phyloP scores from a whole-genome alignment of 805 yeast species.

The Kuraishia borneana region DNA sequence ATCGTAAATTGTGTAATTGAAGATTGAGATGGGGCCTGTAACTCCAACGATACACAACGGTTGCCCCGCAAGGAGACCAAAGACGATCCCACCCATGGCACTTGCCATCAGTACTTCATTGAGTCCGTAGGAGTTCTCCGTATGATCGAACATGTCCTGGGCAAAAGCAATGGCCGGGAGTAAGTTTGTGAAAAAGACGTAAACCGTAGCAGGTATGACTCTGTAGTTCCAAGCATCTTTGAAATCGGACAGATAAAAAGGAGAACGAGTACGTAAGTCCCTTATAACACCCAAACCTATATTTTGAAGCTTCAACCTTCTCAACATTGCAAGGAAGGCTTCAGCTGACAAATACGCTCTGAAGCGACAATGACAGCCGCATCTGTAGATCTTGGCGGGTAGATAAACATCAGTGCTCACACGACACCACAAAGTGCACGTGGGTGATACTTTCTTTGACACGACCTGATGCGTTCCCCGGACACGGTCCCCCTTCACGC shows the following conservation, averaged over 20 bases:
- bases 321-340: too few species aligned
- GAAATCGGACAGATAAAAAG: slow-evolving; percentile 71
- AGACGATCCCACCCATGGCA: slow-evolving; percentile 82
- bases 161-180: slow-evolving; percentile 95
- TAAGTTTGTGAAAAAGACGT: slow-evolving; percentile 80
- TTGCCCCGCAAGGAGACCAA: slow-evolving; percentile 80
- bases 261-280: slow-evolving; percentile 41
- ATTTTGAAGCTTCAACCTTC: slow-evolving; percentile 12
- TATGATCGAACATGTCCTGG: slow-evolving; percentile 92
- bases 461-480: too few species aligned
- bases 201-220: slow-evolving; percentile 75
- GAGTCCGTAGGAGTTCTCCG: slow-evolving; percentile 79
- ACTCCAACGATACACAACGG: slow-evolving; percentile 95
- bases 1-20: slow-evolving; percentile 82
- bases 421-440: too few species aligned
- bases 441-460: too few species aligned
- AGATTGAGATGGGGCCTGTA: slow-evolving; percentile 90
- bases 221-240: slow-evolving; percentile 76
- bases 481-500: too few species aligned
- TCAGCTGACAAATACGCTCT: too few species aligned
- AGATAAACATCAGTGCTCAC: too few species aligned
- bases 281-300: slow-evolving; percentile 39
- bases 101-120: slow-evolving; percentile 79
- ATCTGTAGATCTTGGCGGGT: too few species aligned
- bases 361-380: too few species aligned